Percentiles rank a stretch among this genome's conserved stretches.
Conservation (phyloP, 208 protist species). For the Leptomonas pyrrhocoris region DNA sequence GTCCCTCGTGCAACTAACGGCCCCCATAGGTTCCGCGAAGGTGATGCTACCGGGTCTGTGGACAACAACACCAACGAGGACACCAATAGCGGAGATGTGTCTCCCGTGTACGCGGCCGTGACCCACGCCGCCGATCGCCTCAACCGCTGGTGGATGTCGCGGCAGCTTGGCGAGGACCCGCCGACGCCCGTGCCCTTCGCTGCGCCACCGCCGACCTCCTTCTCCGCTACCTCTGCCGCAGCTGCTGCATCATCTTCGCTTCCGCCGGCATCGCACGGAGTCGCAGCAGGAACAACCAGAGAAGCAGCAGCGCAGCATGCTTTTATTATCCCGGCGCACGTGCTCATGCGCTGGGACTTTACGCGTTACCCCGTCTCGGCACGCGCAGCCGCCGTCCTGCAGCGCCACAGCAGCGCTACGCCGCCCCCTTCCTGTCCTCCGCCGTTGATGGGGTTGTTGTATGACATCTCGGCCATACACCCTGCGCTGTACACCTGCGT, state of each 20-base stretch:
- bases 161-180: background rate
- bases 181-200: too few relatives aligned
- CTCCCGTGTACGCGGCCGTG: background rate
- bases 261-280: background rate
- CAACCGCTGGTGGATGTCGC: slow-evolving; percentile 15
- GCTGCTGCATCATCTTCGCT: background rate
- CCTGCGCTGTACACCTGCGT: slow-evolving; percentile 20
- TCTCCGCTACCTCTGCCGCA: background rate
- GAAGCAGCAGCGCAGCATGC: too few relatives aligned
- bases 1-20: too few relatives aligned
- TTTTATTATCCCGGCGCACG: slow-evolving; percentile 21
- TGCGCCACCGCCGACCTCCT: background rate
- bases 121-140: slow-evolving; percentile 2
- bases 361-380: slow-evolving; percentile 23
- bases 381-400: slow-evolving; percentile 10
- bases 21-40: too few relatives aligned
- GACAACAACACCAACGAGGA: background rate
- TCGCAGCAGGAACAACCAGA: too few relatives aligned
- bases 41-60: too few relatives aligned
- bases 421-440: background rate
- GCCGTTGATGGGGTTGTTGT: slow-evolving; percentile 1
- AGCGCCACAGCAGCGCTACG: background rate
- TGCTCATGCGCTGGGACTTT: slow-evolving; percentile 28
- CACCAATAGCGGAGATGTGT: background rate
- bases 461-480: slow-evolving; percentile 28